These are phyloP conservation scores for Linnemannia zychae DNA, from an alignment of 192 early-diverging fungal species.

Conservation along the genomic window DNA sequence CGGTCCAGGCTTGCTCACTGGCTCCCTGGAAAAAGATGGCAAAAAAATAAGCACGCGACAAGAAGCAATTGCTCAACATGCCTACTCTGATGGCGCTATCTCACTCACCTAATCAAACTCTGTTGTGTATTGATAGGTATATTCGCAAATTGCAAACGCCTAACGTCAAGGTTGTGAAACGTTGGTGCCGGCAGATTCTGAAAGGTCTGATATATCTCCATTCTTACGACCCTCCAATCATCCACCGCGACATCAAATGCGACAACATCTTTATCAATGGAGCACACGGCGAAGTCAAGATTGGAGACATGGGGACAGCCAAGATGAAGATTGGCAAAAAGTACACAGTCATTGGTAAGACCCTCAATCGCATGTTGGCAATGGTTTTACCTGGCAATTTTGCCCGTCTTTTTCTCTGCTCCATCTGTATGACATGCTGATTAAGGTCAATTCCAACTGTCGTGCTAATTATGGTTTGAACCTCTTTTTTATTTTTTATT, in stretches of 20 bases:
- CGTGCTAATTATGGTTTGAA: not conserved
- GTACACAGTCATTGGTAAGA: conserved; percentile 83
- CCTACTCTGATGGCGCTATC: not conserved
- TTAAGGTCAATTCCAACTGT: not conserved
- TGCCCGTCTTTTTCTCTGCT: not conserved
- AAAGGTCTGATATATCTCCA: conserved; percentile 84
- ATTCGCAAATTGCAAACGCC: conserved; percentile 79
- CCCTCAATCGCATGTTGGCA: no score
- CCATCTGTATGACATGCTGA: not conserved
- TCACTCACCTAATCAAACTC: not conserved
- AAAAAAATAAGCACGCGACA: not conserved
- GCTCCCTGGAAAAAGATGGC: not conserved
- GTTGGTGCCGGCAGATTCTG: conserved; percentile 84
- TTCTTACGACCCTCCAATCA: conserved; percentile 82
- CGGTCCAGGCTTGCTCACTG: not conserved
- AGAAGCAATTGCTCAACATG: not conserved
- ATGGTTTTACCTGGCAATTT: not conserved
- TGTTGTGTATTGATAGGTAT: conserved; percentile 56
- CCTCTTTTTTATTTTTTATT: conserved; percentile 2
- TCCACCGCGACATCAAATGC: conserved; percentile 88
- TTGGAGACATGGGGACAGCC: conserved; percentile 89
- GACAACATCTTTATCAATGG: conserved; percentile 92
- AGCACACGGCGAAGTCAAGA: conserved; percentile 86
- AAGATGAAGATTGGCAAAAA: conserved; percentile 90
- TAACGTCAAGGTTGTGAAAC: conserved; percentile 81